Base-by-base conservation (phyloP, 2,329 filamentous ascomycete species). In the Exserohilum rostratum region DNA sequence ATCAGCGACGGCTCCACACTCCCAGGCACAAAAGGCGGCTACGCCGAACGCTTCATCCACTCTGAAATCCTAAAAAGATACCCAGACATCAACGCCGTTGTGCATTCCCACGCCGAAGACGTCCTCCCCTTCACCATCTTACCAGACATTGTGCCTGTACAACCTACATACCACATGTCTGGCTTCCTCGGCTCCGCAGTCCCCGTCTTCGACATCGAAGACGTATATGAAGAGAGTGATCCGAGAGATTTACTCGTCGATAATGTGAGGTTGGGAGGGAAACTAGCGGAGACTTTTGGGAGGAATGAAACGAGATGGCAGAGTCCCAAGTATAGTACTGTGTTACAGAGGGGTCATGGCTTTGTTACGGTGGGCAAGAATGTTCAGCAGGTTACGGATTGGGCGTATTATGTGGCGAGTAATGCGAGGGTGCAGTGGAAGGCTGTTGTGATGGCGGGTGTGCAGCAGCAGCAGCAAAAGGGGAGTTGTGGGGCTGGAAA, bases 1-100 rank as follows among this genome's bases (percentile, higher is more conserved):
- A 69, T 80, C 31, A 68, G 74, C 3, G 57, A 78, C 72, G 6
- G 67, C 47, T 29, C 57, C 2, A 47, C 67, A 2, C 66, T 75
- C 0, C 69, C 75, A 39, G 71, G 72, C 33, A 58, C 63, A 6
- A 65, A 59, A 34, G 58, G 59, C 4, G 71, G 71, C 12, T 80
- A 77, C 46, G 53, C 71, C 2, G 79, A 81, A 62, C 68, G 78
- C 12, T 76, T 72, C 60, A 80, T 80, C 44, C 79, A 81, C 65
- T 71, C 69, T 50, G 74, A 76, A 54, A 76, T 80, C 9, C 76
- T 79, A 58, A 79, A 78, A 59, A 65, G 69, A 17, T 81, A 78
- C 58, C 72, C 72, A 0, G 69, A 65, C 5, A 72, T 81, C 9
- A 75, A 79, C 25, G 69, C 70, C 34, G 76, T 81, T 3, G 70